Evolutionary conservation across 768 basidiomycete genomes (phyloP), one percentile per base, ranked within the genome.

Genomic region (Thelephora aurantiotincta): DNA sequence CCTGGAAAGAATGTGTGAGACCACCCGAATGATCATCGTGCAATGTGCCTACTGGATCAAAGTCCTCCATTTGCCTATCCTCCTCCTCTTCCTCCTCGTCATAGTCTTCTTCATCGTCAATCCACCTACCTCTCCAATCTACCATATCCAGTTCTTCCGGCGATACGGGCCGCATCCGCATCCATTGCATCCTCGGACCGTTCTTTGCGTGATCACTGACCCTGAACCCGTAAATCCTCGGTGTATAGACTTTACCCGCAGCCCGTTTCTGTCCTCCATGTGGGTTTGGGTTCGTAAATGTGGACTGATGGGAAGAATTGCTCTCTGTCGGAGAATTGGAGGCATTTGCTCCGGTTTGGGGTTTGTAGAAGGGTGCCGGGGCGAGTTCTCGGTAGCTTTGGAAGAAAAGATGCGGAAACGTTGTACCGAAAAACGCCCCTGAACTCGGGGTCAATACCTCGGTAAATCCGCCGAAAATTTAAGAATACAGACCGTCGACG

Each of bases 391-490:
- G 86, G 67, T 94, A 98, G 52, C 87, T 92, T 60, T 98, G 92
- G 74, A 98, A 98, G 68, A 98, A 94, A 20, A 99, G 73, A 58
- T 97, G 92, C 1, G 93, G 73, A 63, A 99, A 99, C n/a, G 94
- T 97, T 0, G 94, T 98, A 18, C 96, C 96, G 68, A 99, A 99
- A 69, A 97, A 99, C 11, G 96, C 96, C 52, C 94, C 93, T 97
- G 52, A 33, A 51, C 49, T 56, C 53, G 9, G 35, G 52, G 33
- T 45, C 19, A 44, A 35, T 46, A 41, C 33, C 22, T 46, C 43
- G 33, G 23, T 4, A 20, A 43, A 19, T 19, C 34, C 2, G 12
- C 16, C 1, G 11, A 6, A 42, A 51, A 51, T 11, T 44, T 48
- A 33, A 43, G 14, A 37, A 44, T 36, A 66, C 80, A 56, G 58